Conservation (phyloP, 2,329 filamentous ascomycete genomes). For the Sodiomyces alkalinus region DNA sequence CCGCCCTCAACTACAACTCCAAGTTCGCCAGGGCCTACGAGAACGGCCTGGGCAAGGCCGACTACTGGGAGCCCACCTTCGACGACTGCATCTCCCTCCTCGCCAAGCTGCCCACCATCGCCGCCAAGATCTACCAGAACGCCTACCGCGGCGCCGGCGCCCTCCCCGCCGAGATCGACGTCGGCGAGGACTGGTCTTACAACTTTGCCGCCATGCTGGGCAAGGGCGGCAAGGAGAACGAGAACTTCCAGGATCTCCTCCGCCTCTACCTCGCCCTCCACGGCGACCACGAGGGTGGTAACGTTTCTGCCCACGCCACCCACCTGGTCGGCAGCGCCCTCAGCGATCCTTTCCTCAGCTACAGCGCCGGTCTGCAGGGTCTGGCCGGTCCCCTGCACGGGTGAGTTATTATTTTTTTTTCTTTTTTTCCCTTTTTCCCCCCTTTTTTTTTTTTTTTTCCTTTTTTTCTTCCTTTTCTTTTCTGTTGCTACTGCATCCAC, state of each 20-base stretch:
- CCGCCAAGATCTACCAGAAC: constrained; percentile 95
- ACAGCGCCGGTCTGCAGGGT: constrained; percentile 89
- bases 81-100: constrained; percentile 89
- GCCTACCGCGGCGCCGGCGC: constrained; percentile 61
- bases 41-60: constrained; percentile 78
- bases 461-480: no score
- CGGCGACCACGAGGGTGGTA: constrained; percentile 95
- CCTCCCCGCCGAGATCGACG: constrained; percentile 62
- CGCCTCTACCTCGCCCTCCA: constrained; percentile 91
- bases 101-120: constrained; percentile 91
- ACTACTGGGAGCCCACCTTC: constrained; percentile 98
- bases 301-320: constrained; percentile 89
- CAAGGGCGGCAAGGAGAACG: constrained; percentile 74
- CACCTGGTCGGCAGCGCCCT: constrained; percentile 91
- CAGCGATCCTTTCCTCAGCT: constrained; percentile 88
- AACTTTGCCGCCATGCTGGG: constrained; percentile 96
- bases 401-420: neutral
- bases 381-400: constrained; percentile 62
- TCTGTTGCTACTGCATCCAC: no score
- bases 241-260: constrained; percentile 89
- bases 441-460: no score
- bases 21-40: constrained; percentile 90
- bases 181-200: constrained; percentile 90
- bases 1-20: constrained; percentile 88
- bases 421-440: no score